These are phyloP conservation scores for Onygena corvina DNA, from an alignment of 2,329 filamentous ascomycete genomes.

Conservation along the genomic window DNA sequence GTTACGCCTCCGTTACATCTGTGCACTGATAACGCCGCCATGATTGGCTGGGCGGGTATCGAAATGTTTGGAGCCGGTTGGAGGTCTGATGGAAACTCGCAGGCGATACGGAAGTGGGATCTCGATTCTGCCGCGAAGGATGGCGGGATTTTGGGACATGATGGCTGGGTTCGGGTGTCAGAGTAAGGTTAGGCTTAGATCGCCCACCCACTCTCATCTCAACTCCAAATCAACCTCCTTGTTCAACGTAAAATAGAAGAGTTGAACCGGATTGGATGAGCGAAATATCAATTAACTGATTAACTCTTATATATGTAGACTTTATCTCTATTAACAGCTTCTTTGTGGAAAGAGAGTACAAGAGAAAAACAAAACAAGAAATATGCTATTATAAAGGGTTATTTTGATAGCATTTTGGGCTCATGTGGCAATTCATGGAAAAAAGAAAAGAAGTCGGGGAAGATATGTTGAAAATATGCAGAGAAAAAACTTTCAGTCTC, in stretches of 20 bases:
- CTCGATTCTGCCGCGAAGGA: slow-evolving; percentile 51
- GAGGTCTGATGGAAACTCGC: slow-evolving; percentile 48
- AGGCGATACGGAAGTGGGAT: slow-evolving; percentile 58
- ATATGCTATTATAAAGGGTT: not conserved
- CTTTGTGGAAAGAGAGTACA: not conserved
- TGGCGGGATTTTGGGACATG: slow-evolving; percentile 55
- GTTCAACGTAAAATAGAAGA: too few relatives aligned
- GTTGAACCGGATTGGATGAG: too few relatives aligned
- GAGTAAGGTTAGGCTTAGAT: not conserved
- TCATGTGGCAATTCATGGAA: not conserved
- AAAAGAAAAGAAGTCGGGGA: slow-evolving; percentile 3
- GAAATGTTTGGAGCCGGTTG: slow-evolving; percentile 83
- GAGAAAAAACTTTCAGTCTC: not conserved
- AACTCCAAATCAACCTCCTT: too few relatives aligned
- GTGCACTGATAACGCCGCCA: slow-evolving; percentile 93
- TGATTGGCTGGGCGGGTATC: slow-evolving; percentile 89
- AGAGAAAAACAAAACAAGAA: not conserved
- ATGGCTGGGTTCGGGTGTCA: slow-evolving; percentile 35
- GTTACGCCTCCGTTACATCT: slow-evolving; percentile 62
- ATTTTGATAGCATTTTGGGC: not conserved
- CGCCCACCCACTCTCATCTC: not conserved
- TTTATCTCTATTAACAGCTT: not conserved
- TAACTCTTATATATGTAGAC: not conserved
- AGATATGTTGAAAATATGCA: not conserved
- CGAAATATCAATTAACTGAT: too few relatives aligned